phyloP scores from a whole-genome alignment of 176 grass and related monocot genomes.

The Rhynchospora breviuscula region DNA sequence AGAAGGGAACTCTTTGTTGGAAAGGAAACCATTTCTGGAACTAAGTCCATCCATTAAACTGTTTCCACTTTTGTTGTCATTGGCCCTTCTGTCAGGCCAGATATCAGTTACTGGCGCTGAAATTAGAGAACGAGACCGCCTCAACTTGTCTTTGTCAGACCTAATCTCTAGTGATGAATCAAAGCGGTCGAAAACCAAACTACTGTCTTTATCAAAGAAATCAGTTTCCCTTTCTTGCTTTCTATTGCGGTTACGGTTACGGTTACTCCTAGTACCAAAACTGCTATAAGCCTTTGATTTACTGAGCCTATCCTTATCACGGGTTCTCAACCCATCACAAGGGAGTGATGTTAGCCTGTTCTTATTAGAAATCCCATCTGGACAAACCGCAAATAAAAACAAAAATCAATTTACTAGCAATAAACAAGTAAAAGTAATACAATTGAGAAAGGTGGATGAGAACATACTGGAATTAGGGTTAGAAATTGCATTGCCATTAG shows the following conservation, averaged over 20 bases:
- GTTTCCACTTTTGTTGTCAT: neutral
- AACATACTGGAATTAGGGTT: constrained; percentile 21
- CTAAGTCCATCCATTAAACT: constrained; percentile 4
- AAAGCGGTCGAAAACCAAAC: constrained; percentile 17
- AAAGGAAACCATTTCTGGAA: constrained; percentile 10
- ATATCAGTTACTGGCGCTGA: constrained; percentile 10
- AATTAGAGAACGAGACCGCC: constrained; percentile 26
- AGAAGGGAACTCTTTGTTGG: constrained; percentile 36
- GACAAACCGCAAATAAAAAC: neutral
- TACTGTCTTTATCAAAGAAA: constrained; percentile 30
- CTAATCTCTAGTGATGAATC: constrained; percentile 19
- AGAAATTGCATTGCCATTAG: constrained; percentile 9
- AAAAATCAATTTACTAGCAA: neutral
- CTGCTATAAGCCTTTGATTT: constrained; percentile 40
- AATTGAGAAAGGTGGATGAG: neutral
- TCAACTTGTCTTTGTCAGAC: constrained; percentile 29
- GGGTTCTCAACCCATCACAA: constrained; percentile 14
- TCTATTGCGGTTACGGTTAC: constrained; percentile 24
- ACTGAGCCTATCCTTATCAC: constrained; percentile 24
- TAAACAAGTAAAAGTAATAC: neutral
- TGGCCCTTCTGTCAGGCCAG: constrained; percentile 23
- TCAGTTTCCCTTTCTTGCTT: constrained; percentile 31
- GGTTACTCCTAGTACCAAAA: constrained; percentile 35
- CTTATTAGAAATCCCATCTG: constrained; percentile 18
- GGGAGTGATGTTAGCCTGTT: constrained; percentile 22